Percentiles rank a stretch among this genome's conserved stretches.
Evolutionary conservation across 2,329 filamentous ascomycete genomes (phyloP).

Genomic region (Davidsoniella neocaledoniae): DNA sequence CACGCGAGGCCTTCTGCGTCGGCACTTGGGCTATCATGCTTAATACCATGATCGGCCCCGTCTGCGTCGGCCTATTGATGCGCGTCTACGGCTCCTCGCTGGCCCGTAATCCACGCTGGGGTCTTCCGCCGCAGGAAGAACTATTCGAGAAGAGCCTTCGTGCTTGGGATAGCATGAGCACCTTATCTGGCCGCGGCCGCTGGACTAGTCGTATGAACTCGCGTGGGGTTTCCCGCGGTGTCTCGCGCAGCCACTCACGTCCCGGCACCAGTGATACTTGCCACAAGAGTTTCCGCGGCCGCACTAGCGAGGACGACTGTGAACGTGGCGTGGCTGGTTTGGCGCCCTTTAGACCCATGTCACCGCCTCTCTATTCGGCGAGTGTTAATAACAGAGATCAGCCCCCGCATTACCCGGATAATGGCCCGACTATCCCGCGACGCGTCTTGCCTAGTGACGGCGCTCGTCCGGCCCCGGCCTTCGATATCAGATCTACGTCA

Average conservation of each 20-base stretch:
- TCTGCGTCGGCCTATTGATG: conserved; percentile 33
- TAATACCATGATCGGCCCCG: conserved; percentile 36
- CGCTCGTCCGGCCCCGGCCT: too few species aligned
- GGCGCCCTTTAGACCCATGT: too few species aligned
- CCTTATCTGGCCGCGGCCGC: neutral
- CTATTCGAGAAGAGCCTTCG: neutral
- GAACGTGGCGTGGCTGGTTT: too few species aligned
- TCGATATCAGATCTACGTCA: too few species aligned
- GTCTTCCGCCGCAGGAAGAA: conserved; percentile 3
- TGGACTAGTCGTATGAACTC: conserved; percentile 11
- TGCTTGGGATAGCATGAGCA: conserved; percentile 8
- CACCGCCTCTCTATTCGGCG: too few species aligned
- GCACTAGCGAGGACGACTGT: too few species aligned
- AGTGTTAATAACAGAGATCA: too few species aligned
- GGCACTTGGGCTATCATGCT: conserved; percentile 40
- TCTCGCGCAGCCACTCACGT: neutral
- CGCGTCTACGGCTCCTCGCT: conserved; percentile 1
- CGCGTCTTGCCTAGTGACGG: too few species aligned
- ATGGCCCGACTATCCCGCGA: too few species aligned
- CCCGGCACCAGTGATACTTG: neutral
- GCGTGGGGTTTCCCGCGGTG: conserved; percentile 6
- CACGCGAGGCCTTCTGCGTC: conserved; percentile 35
- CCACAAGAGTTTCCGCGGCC: too few species aligned
- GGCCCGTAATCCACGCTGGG: conserved; percentile 8
- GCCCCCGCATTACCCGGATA: too few species aligned